Evolutionary conservation across 192 early-diverging fungal genomes (phyloP).

Genomic region (Umbelopsis sp.): DNA sequence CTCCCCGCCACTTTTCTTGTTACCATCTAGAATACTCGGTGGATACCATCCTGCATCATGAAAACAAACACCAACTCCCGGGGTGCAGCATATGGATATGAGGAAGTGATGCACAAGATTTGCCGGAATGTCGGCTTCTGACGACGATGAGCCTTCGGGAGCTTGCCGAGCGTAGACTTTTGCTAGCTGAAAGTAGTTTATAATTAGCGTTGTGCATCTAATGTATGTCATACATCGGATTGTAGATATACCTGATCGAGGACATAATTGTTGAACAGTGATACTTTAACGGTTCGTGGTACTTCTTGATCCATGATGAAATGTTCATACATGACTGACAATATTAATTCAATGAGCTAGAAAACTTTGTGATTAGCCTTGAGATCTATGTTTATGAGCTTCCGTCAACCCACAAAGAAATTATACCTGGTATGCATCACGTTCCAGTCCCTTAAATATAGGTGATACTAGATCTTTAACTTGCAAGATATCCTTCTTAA

Average conservation of each 20-base stretch:
- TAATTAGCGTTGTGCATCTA: background rate
- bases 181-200: slow-evolving; percentile 42
- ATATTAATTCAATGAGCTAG: slow-evolving; percentile 55
- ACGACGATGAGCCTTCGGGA: slow-evolving; percentile 36
- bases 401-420: background rate
- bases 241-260: slow-evolving; percentile 54
- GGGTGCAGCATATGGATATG: slow-evolving; percentile 67
- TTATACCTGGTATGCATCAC: slow-evolving; percentile 68
- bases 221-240: background rate
- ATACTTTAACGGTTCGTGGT: slow-evolving; percentile 54
- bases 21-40: slow-evolving; percentile 34
- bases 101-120: slow-evolving; percentile 72
- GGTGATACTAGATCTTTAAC: slow-evolving; percentile 67
- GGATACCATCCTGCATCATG: slow-evolving; percentile 80
- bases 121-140: slow-evolving; percentile 44
- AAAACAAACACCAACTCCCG: slow-evolving; percentile 75
- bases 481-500: slow-evolving; percentile 75
- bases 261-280: slow-evolving; percentile 73
- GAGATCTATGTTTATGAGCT: too few species aligned
- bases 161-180: slow-evolving; percentile 59
- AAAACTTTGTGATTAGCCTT: background rate
- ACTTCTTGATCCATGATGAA: slow-evolving; percentile 70
- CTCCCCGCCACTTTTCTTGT: slow-evolving; percentile 24
- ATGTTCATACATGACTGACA: slow-evolving; percentile 54
- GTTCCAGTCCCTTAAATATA: slow-evolving; percentile 68